Percentiles rank a stretch among this genome's conserved stretches.
phyloP scores from a whole-genome alignment of 2,329 filamentous ascomycete genomes.

The Trichoderma lentiforme region DNA sequence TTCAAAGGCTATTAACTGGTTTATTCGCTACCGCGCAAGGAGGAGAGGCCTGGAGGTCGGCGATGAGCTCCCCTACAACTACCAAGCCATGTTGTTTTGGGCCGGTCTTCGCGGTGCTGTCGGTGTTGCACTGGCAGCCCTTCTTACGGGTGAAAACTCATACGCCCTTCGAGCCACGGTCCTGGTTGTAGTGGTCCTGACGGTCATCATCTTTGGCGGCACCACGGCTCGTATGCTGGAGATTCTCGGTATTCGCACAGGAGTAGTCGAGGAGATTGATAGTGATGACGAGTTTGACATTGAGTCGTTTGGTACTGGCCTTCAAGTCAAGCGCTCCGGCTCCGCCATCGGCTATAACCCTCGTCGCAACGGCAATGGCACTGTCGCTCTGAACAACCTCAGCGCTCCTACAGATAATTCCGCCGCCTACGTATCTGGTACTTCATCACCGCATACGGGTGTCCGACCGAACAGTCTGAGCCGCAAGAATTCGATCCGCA shows the following conservation, averaged over 20 bases:
- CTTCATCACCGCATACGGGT: slow-evolving; percentile 46
- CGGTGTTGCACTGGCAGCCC: slow-evolving; percentile 88
- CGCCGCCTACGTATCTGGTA: slow-evolving; percentile 53
- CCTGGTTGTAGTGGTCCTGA: slow-evolving; percentile 94
- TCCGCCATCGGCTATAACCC: slow-evolving; percentile 75
- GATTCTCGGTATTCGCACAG: slow-evolving; percentile 92
- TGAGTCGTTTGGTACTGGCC: slow-evolving; percentile 67
- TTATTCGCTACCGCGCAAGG: slow-evolving; percentile 80
- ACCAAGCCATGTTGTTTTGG: slow-evolving; percentile 99
- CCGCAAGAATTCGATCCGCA: slow-evolving; percentile 48
- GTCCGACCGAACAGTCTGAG: slow-evolving; percentile 47
- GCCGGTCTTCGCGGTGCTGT: slow-evolving; percentile 92
- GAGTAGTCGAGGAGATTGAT: slow-evolving; percentile 94
- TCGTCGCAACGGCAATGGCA: slow-evolving; percentile 60
- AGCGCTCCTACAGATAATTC: slow-evolving; percentile 33
- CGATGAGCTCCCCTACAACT: slow-evolving; percentile 89
- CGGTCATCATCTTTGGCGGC: slow-evolving; percentile 97
- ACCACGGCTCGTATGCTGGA: slow-evolving; percentile 97
- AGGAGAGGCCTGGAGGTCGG: slow-evolving; percentile 69
- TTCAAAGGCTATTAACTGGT: slow-evolving; percentile 84
- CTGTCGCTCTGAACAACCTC: slow-evolving; percentile 56
- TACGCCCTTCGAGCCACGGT: slow-evolving; percentile 88
- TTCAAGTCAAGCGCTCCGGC: slow-evolving; percentile 78
- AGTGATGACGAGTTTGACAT: slow-evolving; percentile 99
- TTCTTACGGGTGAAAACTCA: slow-evolving; percentile 77